Base-by-base conservation (phyloP, 805 yeast genomes). In the Candida dajiaensis region DNA sequence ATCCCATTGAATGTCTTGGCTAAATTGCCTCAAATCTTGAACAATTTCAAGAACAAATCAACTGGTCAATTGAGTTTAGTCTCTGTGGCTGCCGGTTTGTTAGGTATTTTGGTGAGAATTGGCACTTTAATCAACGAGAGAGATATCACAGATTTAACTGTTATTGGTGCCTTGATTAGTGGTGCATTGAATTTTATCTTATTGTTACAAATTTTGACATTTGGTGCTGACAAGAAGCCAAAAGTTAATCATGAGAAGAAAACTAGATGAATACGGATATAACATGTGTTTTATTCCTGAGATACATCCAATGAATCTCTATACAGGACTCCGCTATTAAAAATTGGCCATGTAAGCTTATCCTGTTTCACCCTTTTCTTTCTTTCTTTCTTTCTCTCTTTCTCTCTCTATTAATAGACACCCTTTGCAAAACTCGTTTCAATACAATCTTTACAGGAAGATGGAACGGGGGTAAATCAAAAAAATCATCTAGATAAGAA, bases 31-130 rank as follows among this genome's bases (percentile, higher is more conserved):
- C 77, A 73, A 53, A 71, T 71, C 18, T 18, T 54, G 31, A 57
- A 59, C 38, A 72, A 70, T 53, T 64, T 61, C 54, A 50, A 52
- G 38, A 56, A 57, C 33, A 67, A 63, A 44, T 69, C 74, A 35
- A 72, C 77, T 6, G 78, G 77, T 19, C 68, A 68, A 46, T 54
- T 71, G 46, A 61, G 72, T 12, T 57, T 65, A 8, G 56, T 67
- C 20, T 57, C 72, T 9, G 71, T 70, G 19, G 60, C 64, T 44
- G 69, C 63, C 28, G 65, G 67, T 38, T 51, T 69, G 16, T 44
- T 66, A 3, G 74, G 74, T 3, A 55, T 69, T 3, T 45, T 67
- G 8, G 72, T 70, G 1, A 59, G 75, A 40, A 62, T 70, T 6
- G 70, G 68, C 48, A 67, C 74, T 13, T 65, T 71, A 1, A 19